Evolutionary conservation across 1,284 basidiomycete genomes (phyloP), one percentile per base, ranked within the genome.

Genomic region (Kwoniella shivajii): DNA sequence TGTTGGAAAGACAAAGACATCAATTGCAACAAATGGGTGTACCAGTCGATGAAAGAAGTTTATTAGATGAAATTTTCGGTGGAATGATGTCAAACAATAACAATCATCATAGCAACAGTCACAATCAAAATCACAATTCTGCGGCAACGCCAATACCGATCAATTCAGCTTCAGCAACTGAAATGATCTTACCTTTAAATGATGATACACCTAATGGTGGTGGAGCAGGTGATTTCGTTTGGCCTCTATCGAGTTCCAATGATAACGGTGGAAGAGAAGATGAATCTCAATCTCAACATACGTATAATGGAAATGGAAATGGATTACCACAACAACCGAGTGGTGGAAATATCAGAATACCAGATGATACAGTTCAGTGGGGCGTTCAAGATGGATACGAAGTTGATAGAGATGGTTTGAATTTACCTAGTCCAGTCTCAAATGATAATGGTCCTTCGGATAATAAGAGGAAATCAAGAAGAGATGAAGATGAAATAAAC

Each of bases 1-100:
- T 77, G 4, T 63, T 77, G 9, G 71, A 75, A 30, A 67, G 66
- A 34, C 75, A 77, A 53, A 60, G 74, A 50, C 66, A 71, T 43
- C 75, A 77, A 56, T 45, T 77, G 13, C 65, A 68, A 13, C 65
- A 74, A 48, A 54, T 77, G 48, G 70, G 70, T 26, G 66, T 72
- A 2, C 67, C 66, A 2, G 51, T 72, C 1, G 67, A 69, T 31
- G 68, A 72, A 26, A 54, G 59, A 42, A 52, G 53, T 29, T 38
- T 72, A 33, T 50, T 72, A 38, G 70, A 72, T 54, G 65, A 72
- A 30, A 57, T 72, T 10, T 72, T 72, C 44, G 67, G 68, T 11
- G 56, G 49, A 22, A 39, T 50, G 18, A 50, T 52, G 13, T 45
- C 44, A 16, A 18, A 27, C 18, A 24, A 45, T 42, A n/a, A 33